phyloP scores from a whole-genome alignment of 805 yeast genomes.

The Candida caryicola region DNA sequence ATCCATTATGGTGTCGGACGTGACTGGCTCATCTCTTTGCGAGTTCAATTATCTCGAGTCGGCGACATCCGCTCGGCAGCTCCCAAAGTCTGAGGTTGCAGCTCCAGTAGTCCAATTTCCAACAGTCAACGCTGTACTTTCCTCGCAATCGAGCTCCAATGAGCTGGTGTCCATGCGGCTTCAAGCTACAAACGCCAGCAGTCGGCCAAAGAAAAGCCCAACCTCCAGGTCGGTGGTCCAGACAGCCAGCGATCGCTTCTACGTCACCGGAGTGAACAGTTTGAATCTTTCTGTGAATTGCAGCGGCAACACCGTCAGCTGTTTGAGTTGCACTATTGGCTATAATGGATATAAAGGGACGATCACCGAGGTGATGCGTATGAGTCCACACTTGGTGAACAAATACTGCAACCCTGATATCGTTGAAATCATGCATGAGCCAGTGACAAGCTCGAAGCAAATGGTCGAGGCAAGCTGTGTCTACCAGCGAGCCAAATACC shows the following conservation, averaged over 20 bases:
- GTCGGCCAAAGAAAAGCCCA: background rate
- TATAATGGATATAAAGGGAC: conserved; percentile 8
- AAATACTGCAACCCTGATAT: background rate
- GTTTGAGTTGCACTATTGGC: conserved; percentile 7
- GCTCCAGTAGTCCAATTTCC: too few species aligned
- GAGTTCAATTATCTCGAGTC: background rate
- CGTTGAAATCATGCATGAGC: background rate
- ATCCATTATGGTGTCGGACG: background rate
- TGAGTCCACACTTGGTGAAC: conserved; percentile 7
- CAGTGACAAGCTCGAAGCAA: background rate
- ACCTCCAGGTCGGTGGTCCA: background rate
- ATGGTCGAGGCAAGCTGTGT: conserved; percentile 1
- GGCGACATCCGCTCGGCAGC: background rate
- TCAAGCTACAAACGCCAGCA: too few species aligned
- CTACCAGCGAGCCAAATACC: conserved; percentile 16
- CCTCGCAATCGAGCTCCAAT: background rate
- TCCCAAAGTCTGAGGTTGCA: too few species aligned
- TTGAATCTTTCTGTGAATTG: background rate
- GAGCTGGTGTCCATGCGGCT: background rate
- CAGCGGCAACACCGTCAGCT: conserved; percentile 4
- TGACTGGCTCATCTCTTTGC: background rate
- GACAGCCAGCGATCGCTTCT: background rate
- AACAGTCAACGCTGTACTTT: too few species aligned
- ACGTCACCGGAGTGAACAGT: background rate
- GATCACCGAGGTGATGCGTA: conserved; percentile 1